Evolutionary conservation across 1,139 yeast genomes (phyloP).

Genomic region (Debaryomyces udenii): DNA sequence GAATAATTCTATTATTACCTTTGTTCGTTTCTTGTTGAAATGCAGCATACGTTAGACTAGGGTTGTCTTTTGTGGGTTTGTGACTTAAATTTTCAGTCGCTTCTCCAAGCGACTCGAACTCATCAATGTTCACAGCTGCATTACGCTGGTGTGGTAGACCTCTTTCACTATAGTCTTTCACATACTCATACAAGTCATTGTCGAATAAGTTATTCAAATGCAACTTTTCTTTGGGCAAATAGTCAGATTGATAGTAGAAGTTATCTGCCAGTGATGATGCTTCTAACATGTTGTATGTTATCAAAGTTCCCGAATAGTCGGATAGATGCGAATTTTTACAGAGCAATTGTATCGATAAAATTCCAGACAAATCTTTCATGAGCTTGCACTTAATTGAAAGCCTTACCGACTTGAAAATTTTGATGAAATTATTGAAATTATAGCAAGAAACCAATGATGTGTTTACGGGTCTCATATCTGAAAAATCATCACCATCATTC

Average conservation of each 20-base stretch:
- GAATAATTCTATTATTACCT: slow-evolving; percentile 7
- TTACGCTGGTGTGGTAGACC: neutral
- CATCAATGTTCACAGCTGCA: slow-evolving; percentile 12
- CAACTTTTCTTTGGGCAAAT: slow-evolving; percentile 2
- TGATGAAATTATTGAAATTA: slow-evolving; percentile 56
- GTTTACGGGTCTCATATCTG: slow-evolving; percentile 22
- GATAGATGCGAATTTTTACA: slow-evolving; percentile 36
- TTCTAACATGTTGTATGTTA: slow-evolving; percentile 65
- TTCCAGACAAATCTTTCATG: slow-evolving; percentile 58
- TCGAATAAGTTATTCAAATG: slow-evolving; percentile 26
- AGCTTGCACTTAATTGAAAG: slow-evolving; percentile 63
- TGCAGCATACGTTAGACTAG: slow-evolving; percentile 23
- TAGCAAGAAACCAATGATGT: slow-evolving; percentile 44
- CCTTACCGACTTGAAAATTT: slow-evolving; percentile 55
- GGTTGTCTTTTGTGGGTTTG: neutral
- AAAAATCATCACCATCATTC: neutral
- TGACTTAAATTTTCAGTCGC: slow-evolving; percentile 7
- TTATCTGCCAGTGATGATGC: slow-evolving; percentile 23
- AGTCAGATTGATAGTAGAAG: slow-evolving; percentile 11
- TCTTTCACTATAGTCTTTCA: slow-evolving; percentile 18
- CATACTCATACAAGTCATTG: slow-evolving; percentile 28
- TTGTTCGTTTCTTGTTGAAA: slow-evolving; percentile 14
- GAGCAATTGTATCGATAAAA: slow-evolving; percentile 51
- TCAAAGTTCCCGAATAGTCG: slow-evolving; percentile 58
- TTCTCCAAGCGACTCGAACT: slow-evolving; percentile 17